Evolutionary conservation across 305 asterid species (phyloP), one percentile per base, ranked within the genome.

Genomic region (Plantago coronopus): DNA sequence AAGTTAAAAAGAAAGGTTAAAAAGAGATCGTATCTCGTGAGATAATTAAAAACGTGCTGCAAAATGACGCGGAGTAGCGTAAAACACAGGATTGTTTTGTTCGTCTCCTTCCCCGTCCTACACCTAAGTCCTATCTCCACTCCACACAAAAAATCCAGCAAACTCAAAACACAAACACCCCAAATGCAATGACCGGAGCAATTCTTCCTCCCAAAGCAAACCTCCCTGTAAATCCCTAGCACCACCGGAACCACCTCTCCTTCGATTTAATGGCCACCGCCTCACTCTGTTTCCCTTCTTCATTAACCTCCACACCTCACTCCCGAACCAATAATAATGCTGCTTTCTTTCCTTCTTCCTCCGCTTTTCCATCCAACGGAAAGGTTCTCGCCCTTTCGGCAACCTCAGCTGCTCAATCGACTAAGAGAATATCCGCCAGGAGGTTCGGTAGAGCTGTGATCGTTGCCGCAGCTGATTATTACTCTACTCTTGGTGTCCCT

Each of bases 401-500:
- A 23, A 79, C 88, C 16, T 74, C 82, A 55, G 76, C 81, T 14
- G 47, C 82, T 20, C 90, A 76, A 69, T 82, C 58, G 76, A 74
- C 63, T 57, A 78, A 63, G 77, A 82, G 69, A 78, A 81, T 79
- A 70, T 66, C 75, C 7, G 81, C 84, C 1, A 71, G 77, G 83
- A 83, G 96, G 73, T 81, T 76, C 60, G 72, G 83, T 69, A 85
- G 88, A 65, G 78, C 76, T 57, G 76, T 78, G 31, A 87, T 87
- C 64, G 79, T 76, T 59, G 94, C 97, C 17, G 95, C 89, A n/a
- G 91, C 91, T 44, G 97, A 94, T 85, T 94, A 81, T 67, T 94
- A 94, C 76, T 81, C 96, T 25, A 87, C 97, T 31, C 93, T 94
- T 15, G 96, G 99, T 21, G 89, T 89, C 38, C 78, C 96, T 1